Conservation (phyloP, 768 basidiomycete genomes). For the Tylopilus balloui region DNA sequence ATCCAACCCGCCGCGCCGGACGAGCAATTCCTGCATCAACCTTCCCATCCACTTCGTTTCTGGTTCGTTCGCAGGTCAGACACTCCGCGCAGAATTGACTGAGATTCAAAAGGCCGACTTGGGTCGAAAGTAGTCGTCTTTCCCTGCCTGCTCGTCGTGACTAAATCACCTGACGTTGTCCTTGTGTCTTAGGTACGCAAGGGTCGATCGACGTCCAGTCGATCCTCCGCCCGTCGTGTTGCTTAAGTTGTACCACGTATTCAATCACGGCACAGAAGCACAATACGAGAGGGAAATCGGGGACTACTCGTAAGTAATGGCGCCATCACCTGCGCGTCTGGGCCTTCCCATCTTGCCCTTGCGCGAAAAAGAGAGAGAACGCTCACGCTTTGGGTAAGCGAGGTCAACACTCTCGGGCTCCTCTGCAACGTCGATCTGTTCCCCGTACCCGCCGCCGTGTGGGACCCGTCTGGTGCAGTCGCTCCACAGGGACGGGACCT, state of each 20-base stretch:
- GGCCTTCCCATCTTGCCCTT: neutral
- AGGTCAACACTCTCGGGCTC: slow-evolving; percentile 59
- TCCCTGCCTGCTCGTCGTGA: neutral
- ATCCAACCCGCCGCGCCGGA: slow-evolving; percentile 23
- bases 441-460: slow-evolving; percentile 40
- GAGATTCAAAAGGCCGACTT: slow-evolving; percentile 66
- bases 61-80: slow-evolving; percentile 58
- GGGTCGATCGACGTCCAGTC: slow-evolving; percentile 60
- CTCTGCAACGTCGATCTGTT: slow-evolving; percentile 78
- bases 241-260: slow-evolving; percentile 48
- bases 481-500: slow-evolving; percentile 9
- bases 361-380: neutral
- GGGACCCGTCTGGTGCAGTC: slow-evolving; percentile 2
- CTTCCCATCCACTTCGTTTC: slow-evolving; percentile 49
- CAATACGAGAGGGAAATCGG: slow-evolving; percentile 47
- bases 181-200: slow-evolving; percentile 43
- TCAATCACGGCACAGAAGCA: slow-evolving; percentile 35
- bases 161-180: slow-evolving; percentile 4
- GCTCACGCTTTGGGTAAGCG: slow-evolving; percentile 38
- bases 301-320: slow-evolving; percentile 42
- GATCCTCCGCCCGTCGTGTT: slow-evolving; percentile 62
- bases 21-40: slow-evolving; percentile 27
- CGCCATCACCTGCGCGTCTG: neutral
- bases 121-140: slow-evolving; percentile 53
- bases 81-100: slow-evolving; percentile 48